phyloP scores from a whole-genome alignment of 116 monocot genomes.

The Posidonia oceanica region DNA sequence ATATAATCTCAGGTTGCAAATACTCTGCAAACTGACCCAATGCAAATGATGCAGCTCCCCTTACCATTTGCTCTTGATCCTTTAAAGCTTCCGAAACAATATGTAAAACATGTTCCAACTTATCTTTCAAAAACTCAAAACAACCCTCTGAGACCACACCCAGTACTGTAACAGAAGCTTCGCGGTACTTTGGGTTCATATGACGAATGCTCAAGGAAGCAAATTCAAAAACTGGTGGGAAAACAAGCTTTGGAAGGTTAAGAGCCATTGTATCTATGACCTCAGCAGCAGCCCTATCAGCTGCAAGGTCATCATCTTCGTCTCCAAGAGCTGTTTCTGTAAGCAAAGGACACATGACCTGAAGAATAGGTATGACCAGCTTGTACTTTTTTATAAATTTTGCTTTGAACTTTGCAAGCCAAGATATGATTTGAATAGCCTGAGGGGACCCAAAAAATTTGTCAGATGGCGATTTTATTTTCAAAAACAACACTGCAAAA shows the following conservation, averaged over 20 bases:
- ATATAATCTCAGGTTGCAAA: slow-evolving; percentile 85
- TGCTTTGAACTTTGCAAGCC: slow-evolving; percentile 94
- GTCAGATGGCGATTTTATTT: not conserved
- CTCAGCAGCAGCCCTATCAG: slow-evolving; percentile 94
- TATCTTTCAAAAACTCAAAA: slow-evolving; percentile 27
- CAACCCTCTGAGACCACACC: slow-evolving; percentile 95
- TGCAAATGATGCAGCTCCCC: slow-evolving; percentile 98
- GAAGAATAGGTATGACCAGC: slow-evolving; percentile 68
- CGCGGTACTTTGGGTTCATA: slow-evolving; percentile 67
- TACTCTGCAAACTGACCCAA: slow-evolving; percentile 95
- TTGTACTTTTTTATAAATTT: slow-evolving; percentile 86
- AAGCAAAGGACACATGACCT: slow-evolving; percentile 92
- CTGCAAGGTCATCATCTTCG: slow-evolving; percentile 77
- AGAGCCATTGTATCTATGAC: slow-evolving; percentile 97
- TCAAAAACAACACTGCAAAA: not conserved
- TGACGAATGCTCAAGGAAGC: slow-evolving; percentile 52
- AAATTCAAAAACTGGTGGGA: slow-evolving; percentile 75
- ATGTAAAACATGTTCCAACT: slow-evolving; percentile 44
- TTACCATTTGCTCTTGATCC: slow-evolving; percentile 94
- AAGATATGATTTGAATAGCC: slow-evolving; percentile 95
- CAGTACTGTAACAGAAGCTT: slow-evolving; percentile 84
- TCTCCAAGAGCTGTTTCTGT: slow-evolving; percentile 63
- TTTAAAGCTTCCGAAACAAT: slow-evolving; percentile 82
- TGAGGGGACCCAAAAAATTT: slow-evolving; percentile 18
- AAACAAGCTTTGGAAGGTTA: slow-evolving; percentile 83